Percentiles rank a stretch among this genome's conserved stretches.
Evolutionary conservation across 2,329 filamentous ascomycete species (phyloP).

Genomic region (Aspergillus ruber): DNA sequence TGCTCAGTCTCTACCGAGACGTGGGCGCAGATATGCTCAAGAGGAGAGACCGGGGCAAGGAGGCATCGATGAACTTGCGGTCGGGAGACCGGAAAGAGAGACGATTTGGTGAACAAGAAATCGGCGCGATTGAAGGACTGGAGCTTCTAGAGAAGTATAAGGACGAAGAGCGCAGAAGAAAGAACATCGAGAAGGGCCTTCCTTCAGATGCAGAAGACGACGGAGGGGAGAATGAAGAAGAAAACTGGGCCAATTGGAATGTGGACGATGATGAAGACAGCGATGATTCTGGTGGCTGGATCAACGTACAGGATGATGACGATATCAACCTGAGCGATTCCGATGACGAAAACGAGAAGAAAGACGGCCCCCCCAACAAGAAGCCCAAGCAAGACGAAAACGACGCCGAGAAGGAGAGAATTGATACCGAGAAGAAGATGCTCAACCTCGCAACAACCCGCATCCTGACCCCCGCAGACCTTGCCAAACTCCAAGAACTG

Average conservation of each 20-base stretch:
- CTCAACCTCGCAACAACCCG: slow-evolving; percentile 77
- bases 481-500: slow-evolving; percentile 89
- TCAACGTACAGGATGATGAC: slow-evolving; percentile 78
- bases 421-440: slow-evolving; percentile 17
- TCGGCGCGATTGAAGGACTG: slow-evolving; percentile 80
- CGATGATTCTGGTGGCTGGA: slow-evolving; percentile 82
- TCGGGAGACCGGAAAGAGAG: slow-evolving; percentile 68
- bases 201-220: slow-evolving; percentile 55
- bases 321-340: slow-evolving; percentile 66
- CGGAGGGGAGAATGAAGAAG: slow-evolving; percentile 56
- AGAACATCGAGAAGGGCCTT: slow-evolving; percentile 62
- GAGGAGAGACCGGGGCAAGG: slow-evolving; percentile 85
- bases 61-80: slow-evolving; percentile 75
- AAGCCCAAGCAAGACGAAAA: slow-evolving; percentile 52
- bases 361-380: slow-evolving; percentile 50
- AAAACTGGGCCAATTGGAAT: slow-evolving; percentile 55
- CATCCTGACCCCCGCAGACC: slow-evolving; percentile 89
- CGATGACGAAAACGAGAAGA: slow-evolving; percentile 60
- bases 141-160: slow-evolving; percentile 92
- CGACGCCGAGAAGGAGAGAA: slow-evolving; percentile 29
- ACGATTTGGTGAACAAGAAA: slow-evolving; percentile 74
- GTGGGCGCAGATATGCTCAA: slow-evolving; percentile 82
- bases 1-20: slow-evolving; percentile 85
- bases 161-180: slow-evolving; percentile 74
- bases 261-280: slow-evolving; percentile 53